phyloP scores from a whole-genome alignment of 768 basidiomycete species.

The Boletus coccyginus region DNA sequence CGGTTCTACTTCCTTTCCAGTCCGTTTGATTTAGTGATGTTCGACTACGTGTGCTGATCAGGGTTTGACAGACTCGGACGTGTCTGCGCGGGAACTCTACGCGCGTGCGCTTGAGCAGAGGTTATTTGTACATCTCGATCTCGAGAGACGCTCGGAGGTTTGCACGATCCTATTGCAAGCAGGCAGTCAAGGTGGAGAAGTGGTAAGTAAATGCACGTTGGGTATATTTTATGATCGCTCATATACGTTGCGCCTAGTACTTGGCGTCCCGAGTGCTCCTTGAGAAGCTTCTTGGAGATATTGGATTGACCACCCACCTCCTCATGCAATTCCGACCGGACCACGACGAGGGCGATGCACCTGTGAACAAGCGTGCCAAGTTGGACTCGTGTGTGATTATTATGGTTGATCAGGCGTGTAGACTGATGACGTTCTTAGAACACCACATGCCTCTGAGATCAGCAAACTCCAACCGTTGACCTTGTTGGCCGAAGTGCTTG shows the following conservation, averaged over 20 bases:
- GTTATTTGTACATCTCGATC: slow-evolving; percentile 51
- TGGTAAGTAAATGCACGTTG: slow-evolving; percentile 37
- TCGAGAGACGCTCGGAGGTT: slow-evolving; percentile 53
- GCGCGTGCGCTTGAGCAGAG: slow-evolving; percentile 48
- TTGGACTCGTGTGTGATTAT: slow-evolving; percentile 53
- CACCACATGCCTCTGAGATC: slow-evolving; percentile 30
- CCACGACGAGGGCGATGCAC: slow-evolving; percentile 39
- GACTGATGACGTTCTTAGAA: slow-evolving; percentile 2
- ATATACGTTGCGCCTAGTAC: slow-evolving; percentile 33
- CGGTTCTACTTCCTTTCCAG: slow-evolving; percentile 47
- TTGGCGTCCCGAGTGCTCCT: slow-evolving; percentile 49
- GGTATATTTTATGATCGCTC: background rate
- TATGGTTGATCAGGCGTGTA: background rate
- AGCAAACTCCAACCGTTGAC: slow-evolving; percentile 47
- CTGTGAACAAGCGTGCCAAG: slow-evolving; percentile 65
- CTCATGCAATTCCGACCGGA: slow-evolving; percentile 49
- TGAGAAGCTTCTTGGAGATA: slow-evolving; percentile 46
- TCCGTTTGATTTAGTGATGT: slow-evolving; percentile 25
- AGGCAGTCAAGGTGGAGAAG: slow-evolving; percentile 44
- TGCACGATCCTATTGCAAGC: slow-evolving; percentile 56
- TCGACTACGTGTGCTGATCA: background rate
- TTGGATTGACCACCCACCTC: slow-evolving; percentile 50
- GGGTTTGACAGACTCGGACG: slow-evolving; percentile 36
- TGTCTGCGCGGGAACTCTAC: slow-evolving; percentile 40
- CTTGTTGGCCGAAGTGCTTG: slow-evolving; percentile 68